phyloP scores from a whole-genome alignment of 164 flowering plant species.

The Houttuynia cordata region DNA sequence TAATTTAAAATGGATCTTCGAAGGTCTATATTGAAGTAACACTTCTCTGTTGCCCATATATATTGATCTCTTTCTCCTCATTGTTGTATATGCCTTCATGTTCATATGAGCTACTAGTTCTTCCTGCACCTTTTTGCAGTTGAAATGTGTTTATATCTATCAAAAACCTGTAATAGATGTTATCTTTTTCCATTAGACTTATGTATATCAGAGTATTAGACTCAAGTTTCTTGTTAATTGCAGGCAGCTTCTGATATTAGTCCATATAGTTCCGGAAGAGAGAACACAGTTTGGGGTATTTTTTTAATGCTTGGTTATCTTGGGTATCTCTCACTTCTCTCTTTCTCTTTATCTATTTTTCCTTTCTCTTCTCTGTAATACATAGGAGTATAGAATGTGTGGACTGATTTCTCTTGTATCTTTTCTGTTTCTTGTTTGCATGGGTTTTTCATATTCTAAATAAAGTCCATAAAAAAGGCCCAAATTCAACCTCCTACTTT shows the following conservation, averaged over 20 bases:
- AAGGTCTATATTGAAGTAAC: too few species aligned
- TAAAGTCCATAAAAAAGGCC: too few species aligned
- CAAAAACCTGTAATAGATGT: neutral
- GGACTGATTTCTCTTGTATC: neutral
- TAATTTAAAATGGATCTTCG: neutral
- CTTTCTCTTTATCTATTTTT: neutral
- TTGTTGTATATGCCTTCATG: too few species aligned
- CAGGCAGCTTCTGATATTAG: slow-evolving; percentile 63
- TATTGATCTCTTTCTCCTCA: too few species aligned
- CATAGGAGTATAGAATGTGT: neutral
- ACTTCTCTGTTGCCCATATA: too few species aligned
- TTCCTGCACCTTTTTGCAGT: too few species aligned
- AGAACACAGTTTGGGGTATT: slow-evolving; percentile 92
- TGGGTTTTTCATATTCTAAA: too few species aligned
- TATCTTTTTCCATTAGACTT: neutral
- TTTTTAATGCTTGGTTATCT: slow-evolving; percentile 84
- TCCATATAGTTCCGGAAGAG: slow-evolving; percentile 71
- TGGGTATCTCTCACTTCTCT: slow-evolving; percentile 39
- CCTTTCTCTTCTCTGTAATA: neutral
- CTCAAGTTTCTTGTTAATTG: slow-evolving; percentile 1
- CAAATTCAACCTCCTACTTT: too few species aligned
- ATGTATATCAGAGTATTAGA: neutral
- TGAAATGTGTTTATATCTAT: neutral
- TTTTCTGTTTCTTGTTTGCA: neutral
- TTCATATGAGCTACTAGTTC: too few species aligned